Percentiles rank a stretch among this genome's conserved stretches.
These are phyloP conservation scores for Hypoxylon sp. DNA, from an alignment of 2,329 filamentous ascomycete genomes.

Conservation along the genomic window DNA sequence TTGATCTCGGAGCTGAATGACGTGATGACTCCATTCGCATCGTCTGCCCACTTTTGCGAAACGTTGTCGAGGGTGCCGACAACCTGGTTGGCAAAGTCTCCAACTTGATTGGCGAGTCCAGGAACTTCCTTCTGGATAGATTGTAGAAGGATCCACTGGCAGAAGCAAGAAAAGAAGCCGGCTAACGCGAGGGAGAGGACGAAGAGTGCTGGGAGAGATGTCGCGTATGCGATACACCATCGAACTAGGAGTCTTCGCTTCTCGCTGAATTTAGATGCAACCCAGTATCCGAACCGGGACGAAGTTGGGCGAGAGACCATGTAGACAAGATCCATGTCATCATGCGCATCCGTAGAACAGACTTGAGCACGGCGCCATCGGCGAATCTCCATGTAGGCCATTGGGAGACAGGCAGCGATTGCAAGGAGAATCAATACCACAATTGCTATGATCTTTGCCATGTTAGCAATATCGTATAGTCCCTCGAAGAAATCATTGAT, in stretches of 20 bases:
- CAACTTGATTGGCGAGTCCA: conserved; percentile 79
- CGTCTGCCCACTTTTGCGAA: conserved; percentile 81
- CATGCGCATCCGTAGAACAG: conserved; percentile 78
- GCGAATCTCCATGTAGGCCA: conserved; percentile 85
- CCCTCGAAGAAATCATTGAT: conserved; percentile 87
- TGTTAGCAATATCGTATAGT: conserved; percentile 75
- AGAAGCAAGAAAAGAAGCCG: conserved; percentile 85
- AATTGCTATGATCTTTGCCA: conserved; percentile 82
- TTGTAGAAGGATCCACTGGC: conserved; percentile 83
- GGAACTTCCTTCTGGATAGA: conserved; percentile 83
- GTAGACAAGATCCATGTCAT: conserved; percentile 90
- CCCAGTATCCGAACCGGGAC: conserved; percentile 67
- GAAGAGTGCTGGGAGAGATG: conserved; percentile 86
- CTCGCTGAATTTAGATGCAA: conserved; percentile 37
- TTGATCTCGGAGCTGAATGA: conserved; percentile 85
- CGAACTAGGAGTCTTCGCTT: conserved; percentile 77
- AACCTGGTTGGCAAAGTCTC: conserved; percentile 83
- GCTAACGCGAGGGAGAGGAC: conserved; percentile 86
- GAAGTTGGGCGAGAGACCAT: conserved; percentile 87
- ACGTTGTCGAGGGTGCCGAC: conserved; percentile 79
- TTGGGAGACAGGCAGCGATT: conserved; percentile 79
- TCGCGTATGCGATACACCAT: conserved; percentile 91
- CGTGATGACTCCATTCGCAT: conserved; percentile 80
- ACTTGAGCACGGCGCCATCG: conserved; percentile 79
- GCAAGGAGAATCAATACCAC: conserved; percentile 81